Base-by-base conservation (phyloP, 2,329 filamentous ascomycete species). In the Gnomoniopsis sp. region DNA sequence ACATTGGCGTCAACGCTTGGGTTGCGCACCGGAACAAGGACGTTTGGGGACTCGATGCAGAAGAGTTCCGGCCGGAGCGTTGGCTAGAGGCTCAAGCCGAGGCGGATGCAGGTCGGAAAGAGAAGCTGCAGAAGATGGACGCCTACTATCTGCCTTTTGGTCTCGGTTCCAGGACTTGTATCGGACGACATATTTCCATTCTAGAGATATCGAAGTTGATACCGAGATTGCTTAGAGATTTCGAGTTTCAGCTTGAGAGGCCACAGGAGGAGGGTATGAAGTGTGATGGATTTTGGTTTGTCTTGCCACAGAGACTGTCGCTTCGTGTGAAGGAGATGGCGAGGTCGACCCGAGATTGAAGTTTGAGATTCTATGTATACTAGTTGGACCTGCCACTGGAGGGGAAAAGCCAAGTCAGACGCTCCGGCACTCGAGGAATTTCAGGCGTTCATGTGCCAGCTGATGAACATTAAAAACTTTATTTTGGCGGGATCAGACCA, bases 1-100 rank as follows among this genome's bases (percentile, higher is more conserved):
- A 54, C 38, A 50, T 60, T 46, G 58, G 58, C 54, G 48, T 60
- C 30, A 61, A 61, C 26, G 51, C 59, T 7, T 61, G 52, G 59
- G 56, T 58, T 17, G 59, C 59, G 47, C 59, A 61, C 49, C 43
- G 57, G 6, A 58, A 58, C 23, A 46, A 58, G 52, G 26, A 46
- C 2, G 52, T 61, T 22, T 61, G 59, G 59, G 59, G 59, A 19
- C 17, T 15, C 3, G 59, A 61, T 19, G 59, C 55, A 19, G 43
- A 52, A 15, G 22, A 26, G 23, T 61, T 61, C 43, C 22, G 59
- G 34, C 59, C 59, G n/a, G 59, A 61, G 41, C 59, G 59, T 15
- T 61, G 59, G 55, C 55, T 58, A 6, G 59, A 58, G 47, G 59
- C 50, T 21, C 51, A 55, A 48, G 55, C 55, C 12, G 51, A 55